Evolutionary conservation across 495 filamentous ascomycete genomes (phyloP).

Genomic region (Penicillium alfredii): DNA sequence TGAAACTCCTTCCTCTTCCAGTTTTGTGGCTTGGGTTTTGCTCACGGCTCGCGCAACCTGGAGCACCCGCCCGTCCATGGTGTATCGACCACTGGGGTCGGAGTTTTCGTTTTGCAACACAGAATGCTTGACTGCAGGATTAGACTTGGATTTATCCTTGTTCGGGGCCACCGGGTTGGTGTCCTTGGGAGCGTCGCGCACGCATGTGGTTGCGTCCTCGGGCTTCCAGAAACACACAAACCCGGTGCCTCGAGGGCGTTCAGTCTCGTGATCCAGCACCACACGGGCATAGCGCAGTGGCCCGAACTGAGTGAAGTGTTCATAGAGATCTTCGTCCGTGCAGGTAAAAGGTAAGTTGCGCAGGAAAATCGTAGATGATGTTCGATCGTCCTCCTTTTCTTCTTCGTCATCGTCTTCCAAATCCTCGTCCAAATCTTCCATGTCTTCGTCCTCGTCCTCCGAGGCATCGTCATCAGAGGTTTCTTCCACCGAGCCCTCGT

Average conservation of each 20-base stretch:
- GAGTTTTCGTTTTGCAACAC: constrained; percentile 74
- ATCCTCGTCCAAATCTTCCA: too few relatives aligned
- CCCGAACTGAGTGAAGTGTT: constrained; percentile 82
- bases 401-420: constrained; percentile 40
- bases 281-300: constrained; percentile 79
- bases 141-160: constrained; percentile 38
- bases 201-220: constrained; percentile 65
- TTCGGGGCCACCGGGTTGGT: constrained; percentile 30
- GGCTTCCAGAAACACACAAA: constrained; percentile 88
- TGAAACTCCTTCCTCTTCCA: constrained; percentile 61
- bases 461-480: constrained; percentile 21
- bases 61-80: constrained; percentile 79
- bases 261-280: constrained; percentile 77
- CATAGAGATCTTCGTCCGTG: constrained; percentile 69
- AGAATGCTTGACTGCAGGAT: constrained; percentile 55
- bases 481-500: constrained; percentile 25
- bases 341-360: constrained; percentile 89
- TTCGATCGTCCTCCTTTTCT: constrained; percentile 48
- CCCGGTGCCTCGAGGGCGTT: constrained; percentile 81
- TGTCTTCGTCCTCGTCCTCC: constrained; percentile 24
- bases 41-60: constrained; percentile 79
- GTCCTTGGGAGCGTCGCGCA: constrained; percentile 62
- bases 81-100: constrained; percentile 77
- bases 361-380: constrained; percentile 76
- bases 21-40: constrained; percentile 65